Percentiles rank a stretch among this genome's conserved stretches.
These are phyloP conservation scores for Arthrobotrys conoides DNA, from an alignment of 2,329 filamentous ascomycete species.

Conservation along the genomic window DNA sequence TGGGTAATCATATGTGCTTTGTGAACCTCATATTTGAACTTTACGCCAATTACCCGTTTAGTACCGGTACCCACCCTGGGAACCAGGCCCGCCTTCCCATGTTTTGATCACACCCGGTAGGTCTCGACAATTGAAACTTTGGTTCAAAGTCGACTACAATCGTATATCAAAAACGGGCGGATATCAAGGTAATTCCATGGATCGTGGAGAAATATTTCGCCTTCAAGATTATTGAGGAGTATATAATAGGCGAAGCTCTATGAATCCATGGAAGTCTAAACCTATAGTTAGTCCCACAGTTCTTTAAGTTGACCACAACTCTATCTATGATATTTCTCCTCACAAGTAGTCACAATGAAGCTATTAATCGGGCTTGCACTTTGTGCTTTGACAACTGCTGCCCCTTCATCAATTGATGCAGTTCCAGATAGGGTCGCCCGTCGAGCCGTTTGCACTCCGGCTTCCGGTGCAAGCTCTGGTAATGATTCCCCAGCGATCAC, in stretches of 20 bases:
- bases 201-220: slow-evolving; percentile 56
- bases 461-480: slow-evolving; percentile 63
- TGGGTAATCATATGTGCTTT: background rate
- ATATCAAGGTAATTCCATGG: slow-evolving; percentile 11
- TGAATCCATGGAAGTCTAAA: background rate
- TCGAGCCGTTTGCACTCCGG: slow-evolving; percentile 65
- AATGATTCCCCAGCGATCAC: slow-evolving; percentile 69
- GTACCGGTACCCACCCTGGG: slow-evolving; percentile 30
- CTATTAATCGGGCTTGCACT: slow-evolving; percentile 27
- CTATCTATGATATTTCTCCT: background rate
- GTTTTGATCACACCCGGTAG: slow-evolving; percentile 2
- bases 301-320: background rate
- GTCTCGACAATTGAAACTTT: slow-evolving; percentile 29
- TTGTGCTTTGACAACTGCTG: slow-evolving; percentile 26
- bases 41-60: slow-evolving; percentile 24
- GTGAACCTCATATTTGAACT: slow-evolving; percentile 1
- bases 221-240: slow-evolving; percentile 1
- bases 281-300: background rate
- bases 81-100: slow-evolving; percentile 33
- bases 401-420: slow-evolving; percentile 27
- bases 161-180: slow-evolving; percentile 35
- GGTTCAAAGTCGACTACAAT: slow-evolving; percentile 8
- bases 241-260: slow-evolving; percentile 6
- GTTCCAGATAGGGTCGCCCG: slow-evolving; percentile 32
- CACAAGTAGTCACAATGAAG: slow-evolving; percentile 24